Base-by-base conservation (phyloP, 306 rosid genomes). In the Echinosophora koreensis region DNA sequence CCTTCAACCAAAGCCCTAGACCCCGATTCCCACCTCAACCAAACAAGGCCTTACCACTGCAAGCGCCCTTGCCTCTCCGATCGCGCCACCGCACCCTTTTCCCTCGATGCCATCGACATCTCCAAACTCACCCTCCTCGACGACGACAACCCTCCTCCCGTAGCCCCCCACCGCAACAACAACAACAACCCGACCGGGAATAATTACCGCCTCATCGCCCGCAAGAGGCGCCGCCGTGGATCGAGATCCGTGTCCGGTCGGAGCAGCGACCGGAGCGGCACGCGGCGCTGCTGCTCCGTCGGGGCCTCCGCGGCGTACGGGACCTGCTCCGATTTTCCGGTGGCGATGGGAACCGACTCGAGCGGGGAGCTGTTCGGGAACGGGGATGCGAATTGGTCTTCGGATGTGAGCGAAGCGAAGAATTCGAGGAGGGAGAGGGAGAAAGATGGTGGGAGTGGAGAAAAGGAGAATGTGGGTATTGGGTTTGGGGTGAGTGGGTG, bases 211-310 rank as follows among this genome's bases (percentile, higher is more conserved):
- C 79, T 96, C 58, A 58, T 93, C 8, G 97, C 96, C 0, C 84
- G 90, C 55, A 96, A 96, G 85, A 77, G 98, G 50, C 84, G 99
- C 2, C 97, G 98, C 3, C 91, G 89, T 0, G 98, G 98, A 3
- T 96, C 98, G 18, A 84, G 99, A 85, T 96, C 99, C 5, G 94
- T 96, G 0, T 96, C 99, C 16, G 98, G 99, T 5, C 92, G 99
- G 84, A 92, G 99, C 81, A 96, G 97, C 78, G 98, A 96, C 34
- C 92, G 97, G 39, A 96, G 99, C 28, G 93, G 90, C n/a, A 91
- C 97, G 22, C 88, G 90, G 6, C 86, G 96, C 3, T 91, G 99
- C 78, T 92, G 97, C 83, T 96, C 99, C 0, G 94, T 92, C 1
- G 99, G 98, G 42, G 94, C 96, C 28, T 92, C 97, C 1, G 99